phyloP scores from a whole-genome alignment of 495 filamentous ascomycete genomes.

The Lasiosphaeria miniovina region DNA sequence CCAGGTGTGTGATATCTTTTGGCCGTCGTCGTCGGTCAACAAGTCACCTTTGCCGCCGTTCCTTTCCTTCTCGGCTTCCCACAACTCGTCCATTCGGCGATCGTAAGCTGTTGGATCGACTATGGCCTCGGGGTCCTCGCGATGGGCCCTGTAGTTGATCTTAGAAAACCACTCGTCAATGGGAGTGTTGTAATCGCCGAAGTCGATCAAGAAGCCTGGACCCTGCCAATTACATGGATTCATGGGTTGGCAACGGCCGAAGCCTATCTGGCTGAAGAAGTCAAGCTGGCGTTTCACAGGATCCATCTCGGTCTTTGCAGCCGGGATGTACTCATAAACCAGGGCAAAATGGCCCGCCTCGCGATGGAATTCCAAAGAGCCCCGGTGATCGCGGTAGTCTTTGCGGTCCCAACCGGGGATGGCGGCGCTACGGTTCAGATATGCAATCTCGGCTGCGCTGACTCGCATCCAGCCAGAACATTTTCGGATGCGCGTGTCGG shows the following conservation, averaged over 20 bases:
- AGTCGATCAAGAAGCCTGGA: conserved; percentile 7
- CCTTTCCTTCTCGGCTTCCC: no score
- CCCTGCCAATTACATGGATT: conserved; percentile 5
- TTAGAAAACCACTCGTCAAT: conserved; percentile 3
- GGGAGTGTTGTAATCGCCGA: conserved; percentile 9
- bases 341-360: conserved; percentile 1
- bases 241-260: background rate
- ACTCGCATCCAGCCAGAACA: conserved; percentile 10
- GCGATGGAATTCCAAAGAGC: no score
- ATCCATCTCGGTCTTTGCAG: background rate
- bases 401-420: no score
- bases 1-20: no score
- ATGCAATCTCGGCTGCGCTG: conserved; percentile 1
- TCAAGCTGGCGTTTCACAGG: conserved; percentile 2
- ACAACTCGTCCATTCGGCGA: background rate
- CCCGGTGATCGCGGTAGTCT: no score
- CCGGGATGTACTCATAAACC: conserved; percentile 10
- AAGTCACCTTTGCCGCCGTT: no score
- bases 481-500: conserved; percentile 1
- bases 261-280: conserved; percentile 7
- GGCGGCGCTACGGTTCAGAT: no score
- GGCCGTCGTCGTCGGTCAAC: no score
- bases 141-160: background rate
- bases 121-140: background rate
- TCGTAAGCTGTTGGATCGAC: background rate